Evolutionary conservation across 768 basidiomycete species (phyloP).

Genomic region (Wakefieldia striispora): DNA sequence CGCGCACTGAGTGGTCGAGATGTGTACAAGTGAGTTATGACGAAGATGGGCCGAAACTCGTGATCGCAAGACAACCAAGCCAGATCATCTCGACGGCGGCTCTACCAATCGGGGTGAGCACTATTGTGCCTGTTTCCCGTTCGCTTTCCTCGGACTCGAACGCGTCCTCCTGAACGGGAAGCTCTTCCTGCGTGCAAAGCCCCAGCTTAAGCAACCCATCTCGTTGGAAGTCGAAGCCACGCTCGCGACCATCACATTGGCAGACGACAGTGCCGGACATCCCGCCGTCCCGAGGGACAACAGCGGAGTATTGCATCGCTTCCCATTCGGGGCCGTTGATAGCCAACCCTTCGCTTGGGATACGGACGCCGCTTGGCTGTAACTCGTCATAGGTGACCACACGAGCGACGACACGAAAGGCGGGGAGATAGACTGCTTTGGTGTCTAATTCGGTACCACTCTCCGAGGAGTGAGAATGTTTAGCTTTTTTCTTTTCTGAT

Average conservation of each 20-base stretch:
- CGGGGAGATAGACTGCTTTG: slow-evolving; percentile 51
- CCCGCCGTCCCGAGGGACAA: slow-evolving; percentile 32
- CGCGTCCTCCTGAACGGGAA: slow-evolving; percentile 1
- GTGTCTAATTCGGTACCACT: slow-evolving; percentile 32
- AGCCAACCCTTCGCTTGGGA: slow-evolving; percentile 68
- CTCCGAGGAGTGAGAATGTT: slow-evolving; percentile 30
- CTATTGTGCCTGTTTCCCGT: slow-evolving; percentile 38
- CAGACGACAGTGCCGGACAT: slow-evolving; percentile 50
- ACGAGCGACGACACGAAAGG: slow-evolving; percentile 74
- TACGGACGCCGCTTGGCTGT: slow-evolving; percentile 67
- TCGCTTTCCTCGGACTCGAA: slow-evolving; percentile 41
- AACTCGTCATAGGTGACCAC: slow-evolving; percentile 72
- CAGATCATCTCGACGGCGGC: slow-evolving; percentile 55
- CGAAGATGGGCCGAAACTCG: slow-evolving; percentile 34
- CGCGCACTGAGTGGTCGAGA: not conserved
- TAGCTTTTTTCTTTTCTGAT: slow-evolving; percentile 31
- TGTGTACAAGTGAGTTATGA: slow-evolving; percentile 2
- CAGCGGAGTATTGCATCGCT: slow-evolving; percentile 36
- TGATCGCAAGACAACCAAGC: slow-evolving; percentile 52
- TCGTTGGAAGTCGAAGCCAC: slow-evolving; percentile 75
- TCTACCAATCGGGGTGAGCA: slow-evolving; percentile 45
- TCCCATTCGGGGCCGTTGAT: slow-evolving; percentile 61
- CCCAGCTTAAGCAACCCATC: slow-evolving; percentile 79
- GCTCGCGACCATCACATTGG: slow-evolving; percentile 56
- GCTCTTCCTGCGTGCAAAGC: slow-evolving; percentile 43